Conservation (phyloP, 2,329 filamentous ascomycete genomes). For the Verticillium dahliae region DNA sequence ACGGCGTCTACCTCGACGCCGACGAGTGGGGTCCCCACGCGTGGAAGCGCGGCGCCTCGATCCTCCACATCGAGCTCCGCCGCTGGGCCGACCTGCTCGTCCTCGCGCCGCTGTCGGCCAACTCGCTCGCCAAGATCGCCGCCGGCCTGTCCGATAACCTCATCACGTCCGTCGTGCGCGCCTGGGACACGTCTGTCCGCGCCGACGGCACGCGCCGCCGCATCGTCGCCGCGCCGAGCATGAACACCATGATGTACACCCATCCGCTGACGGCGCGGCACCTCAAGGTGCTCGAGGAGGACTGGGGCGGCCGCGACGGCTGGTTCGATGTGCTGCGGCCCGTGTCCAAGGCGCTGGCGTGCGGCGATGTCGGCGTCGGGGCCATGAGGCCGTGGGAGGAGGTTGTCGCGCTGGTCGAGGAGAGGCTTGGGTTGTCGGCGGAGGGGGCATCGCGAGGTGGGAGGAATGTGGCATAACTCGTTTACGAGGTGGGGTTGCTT, state of each 20-base stretch:
- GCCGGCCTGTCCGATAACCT: slow-evolving; percentile 74
- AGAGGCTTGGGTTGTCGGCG: slow-evolving; percentile 29
- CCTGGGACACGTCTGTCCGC: slow-evolving; percentile 74
- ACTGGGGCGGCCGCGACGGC: slow-evolving; percentile 56
- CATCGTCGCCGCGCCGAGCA: slow-evolving; percentile 72
- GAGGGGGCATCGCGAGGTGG: background rate
- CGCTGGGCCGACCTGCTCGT: slow-evolving; percentile 73
- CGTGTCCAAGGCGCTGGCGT: slow-evolving; percentile 71
- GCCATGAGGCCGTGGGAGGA: slow-evolving; percentile 78
- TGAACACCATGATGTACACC: slow-evolving; percentile 89
- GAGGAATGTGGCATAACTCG: background rate
- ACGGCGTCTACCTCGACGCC: slow-evolving; percentile 74
- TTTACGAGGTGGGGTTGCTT: too few relatives aligned
- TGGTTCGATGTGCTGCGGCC: slow-evolving; percentile 71
- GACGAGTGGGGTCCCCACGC: slow-evolving; percentile 72
- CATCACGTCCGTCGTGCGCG: slow-evolving; percentile 66
- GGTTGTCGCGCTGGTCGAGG: slow-evolving; percentile 62
- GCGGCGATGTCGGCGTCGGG: slow-evolving; percentile 75
- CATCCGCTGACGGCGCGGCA: slow-evolving; percentile 77
- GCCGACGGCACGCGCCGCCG: slow-evolving; percentile 54
- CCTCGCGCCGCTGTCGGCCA: slow-evolving; percentile 76
- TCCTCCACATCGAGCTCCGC: slow-evolving; percentile 85
- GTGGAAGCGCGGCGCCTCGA: slow-evolving; percentile 72
- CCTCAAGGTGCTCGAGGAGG: slow-evolving; percentile 60
- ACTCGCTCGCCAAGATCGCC: slow-evolving; percentile 77